phyloP scores from a whole-genome alignment of 768 basidiomycete genomes.

The Mycena haematopus region DNA sequence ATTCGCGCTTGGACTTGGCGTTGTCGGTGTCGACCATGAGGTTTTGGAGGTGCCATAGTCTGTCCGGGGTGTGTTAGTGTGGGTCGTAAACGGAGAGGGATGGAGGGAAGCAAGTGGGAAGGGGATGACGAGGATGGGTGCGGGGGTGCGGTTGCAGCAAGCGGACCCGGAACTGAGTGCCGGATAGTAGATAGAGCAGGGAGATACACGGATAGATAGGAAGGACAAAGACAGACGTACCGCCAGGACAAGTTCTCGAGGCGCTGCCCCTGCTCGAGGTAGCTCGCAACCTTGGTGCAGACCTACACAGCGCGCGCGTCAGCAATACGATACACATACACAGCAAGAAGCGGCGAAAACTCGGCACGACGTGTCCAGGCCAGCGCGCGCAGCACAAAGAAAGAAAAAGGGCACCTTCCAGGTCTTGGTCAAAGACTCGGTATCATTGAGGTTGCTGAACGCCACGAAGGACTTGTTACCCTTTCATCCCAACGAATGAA shows the following conservation, averaged over 20 bases:
- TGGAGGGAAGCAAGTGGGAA: no score
- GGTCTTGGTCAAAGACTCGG: slow-evolving; percentile 85
- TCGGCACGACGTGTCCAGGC: no score
- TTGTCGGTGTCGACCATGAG: slow-evolving; percentile 93
- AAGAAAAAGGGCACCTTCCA: slow-evolving; percentile 68
- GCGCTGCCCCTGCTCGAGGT: slow-evolving; percentile 88
- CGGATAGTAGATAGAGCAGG: no score
- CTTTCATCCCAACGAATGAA: slow-evolving; percentile 44
- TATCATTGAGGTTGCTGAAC: slow-evolving; percentile 87
- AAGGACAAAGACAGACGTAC: slow-evolving; percentile 1
- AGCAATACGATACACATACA: no score
- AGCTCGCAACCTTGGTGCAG: slow-evolving; percentile 90
- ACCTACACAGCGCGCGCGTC: slow-evolving; percentile 50
- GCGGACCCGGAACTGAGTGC: no score
- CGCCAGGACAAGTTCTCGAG: slow-evolving; percentile 90
- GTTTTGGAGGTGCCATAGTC: slow-evolving; percentile 91
- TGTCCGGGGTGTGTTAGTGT: slow-evolving; percentile 27
- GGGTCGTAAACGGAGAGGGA: no score
- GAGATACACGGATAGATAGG: no score
- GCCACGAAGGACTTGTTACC: slow-evolving; percentile 96
- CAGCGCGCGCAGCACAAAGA: no score
- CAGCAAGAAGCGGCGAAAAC: slow-evolving; percentile 23
- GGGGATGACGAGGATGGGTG: no score
- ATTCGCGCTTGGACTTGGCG: slow-evolving; percentile 86
- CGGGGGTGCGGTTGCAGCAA: no score